A percentile compares a stretch with the other conserved stretches of the same genome.
phyloP scores from a whole-genome alignment of 75 land plant genomes.

The Larix kaempferi region DNA sequence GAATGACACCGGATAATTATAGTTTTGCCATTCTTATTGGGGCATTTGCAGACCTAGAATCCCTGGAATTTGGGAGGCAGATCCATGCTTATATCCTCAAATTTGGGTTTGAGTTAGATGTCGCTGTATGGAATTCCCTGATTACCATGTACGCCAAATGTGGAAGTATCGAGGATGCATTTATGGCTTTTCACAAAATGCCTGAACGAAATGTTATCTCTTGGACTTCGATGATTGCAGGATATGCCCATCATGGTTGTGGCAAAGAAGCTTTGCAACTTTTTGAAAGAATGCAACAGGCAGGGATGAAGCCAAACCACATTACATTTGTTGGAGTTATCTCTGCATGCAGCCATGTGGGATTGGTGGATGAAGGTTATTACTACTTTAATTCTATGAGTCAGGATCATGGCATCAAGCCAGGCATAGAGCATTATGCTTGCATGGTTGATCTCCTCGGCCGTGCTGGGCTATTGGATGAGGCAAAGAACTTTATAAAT shows the following conservation, averaged over 20 bases:
- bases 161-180: conserved; percentile 14
- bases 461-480: conserved; percentile 15
- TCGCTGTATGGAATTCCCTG: conserved; percentile 11
- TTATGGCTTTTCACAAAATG: conserved; percentile 8
- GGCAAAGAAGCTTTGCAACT: conserved; percentile 13
- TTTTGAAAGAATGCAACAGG: conserved; percentile 10
- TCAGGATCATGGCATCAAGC: conserved; percentile 3
- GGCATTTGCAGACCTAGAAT: conserved; percentile 17
- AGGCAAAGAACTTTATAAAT: conserved; percentile 18
- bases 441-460: conserved; percentile 27
- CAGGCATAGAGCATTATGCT: conserved; percentile 11
- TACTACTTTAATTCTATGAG: conserved; percentile 11
- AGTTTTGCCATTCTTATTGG: conserved; percentile 16
- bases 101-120: conserved; percentile 19
- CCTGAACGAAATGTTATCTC: conserved; percentile 10
- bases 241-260: conserved; percentile 5
- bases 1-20: conserved; percentile 17
- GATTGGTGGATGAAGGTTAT: conserved; percentile 11
- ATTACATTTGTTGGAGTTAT: conserved; percentile 7
- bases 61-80: conserved; percentile 17
- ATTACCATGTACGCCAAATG: conserved; percentile 17
- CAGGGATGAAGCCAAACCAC: conserved; percentile 11
- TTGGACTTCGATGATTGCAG: conserved; percentile 21
- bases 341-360: conserved; percentile 19
- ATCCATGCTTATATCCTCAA: conserved; percentile 15